Percentiles rank a stretch among this genome's conserved stretches.
These are phyloP conservation scores for Martensiomyces pterosporus DNA, from an alignment of 192 early-diverging fungal genomes.

Conservation along the genomic window DNA sequence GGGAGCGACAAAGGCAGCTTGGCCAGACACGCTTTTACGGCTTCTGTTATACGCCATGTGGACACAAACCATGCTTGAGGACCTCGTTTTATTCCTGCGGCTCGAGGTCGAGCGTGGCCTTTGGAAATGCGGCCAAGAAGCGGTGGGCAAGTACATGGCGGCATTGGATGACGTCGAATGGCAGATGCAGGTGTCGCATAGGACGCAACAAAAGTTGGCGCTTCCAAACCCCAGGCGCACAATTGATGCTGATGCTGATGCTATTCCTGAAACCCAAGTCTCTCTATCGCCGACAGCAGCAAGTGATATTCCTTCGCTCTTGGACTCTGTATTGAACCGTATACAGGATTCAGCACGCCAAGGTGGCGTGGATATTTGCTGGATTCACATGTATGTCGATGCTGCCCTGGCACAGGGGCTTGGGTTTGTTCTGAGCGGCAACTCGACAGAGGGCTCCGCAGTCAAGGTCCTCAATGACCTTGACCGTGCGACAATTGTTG, in stretches of 20 bases:
- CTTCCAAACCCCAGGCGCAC: no score
- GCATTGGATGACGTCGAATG: not conserved
- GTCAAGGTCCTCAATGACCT: slow-evolving; percentile 15
- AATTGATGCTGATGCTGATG: no score
- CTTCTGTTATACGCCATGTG: no score
- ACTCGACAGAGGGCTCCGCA: not conserved
- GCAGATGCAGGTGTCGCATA: no score
- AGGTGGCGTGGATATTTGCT: not conserved
- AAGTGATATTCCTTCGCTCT: not conserved
- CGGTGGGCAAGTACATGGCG: not conserved
- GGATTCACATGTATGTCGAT: slow-evolving; percentile 12
- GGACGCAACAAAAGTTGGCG: no score
- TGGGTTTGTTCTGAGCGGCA: not conserved
- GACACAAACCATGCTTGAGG: slow-evolving; percentile 3
- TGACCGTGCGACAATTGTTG: slow-evolving; percentile 17
- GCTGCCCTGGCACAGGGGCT: slow-evolving; percentile 17
- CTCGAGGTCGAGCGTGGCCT: not conserved
- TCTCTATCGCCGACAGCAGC: no score
- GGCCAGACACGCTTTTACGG: no score
- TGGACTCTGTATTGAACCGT: not conserved
- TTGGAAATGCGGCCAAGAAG: not conserved
- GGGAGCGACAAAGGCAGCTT: no score
- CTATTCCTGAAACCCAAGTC: no score
- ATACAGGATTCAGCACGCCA: not conserved
- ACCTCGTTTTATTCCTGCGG: slow-evolving; percentile 3